Base-by-base conservation (phyloP, 176 grass and related monocot genomes). In the Otatea glauca region DNA sequence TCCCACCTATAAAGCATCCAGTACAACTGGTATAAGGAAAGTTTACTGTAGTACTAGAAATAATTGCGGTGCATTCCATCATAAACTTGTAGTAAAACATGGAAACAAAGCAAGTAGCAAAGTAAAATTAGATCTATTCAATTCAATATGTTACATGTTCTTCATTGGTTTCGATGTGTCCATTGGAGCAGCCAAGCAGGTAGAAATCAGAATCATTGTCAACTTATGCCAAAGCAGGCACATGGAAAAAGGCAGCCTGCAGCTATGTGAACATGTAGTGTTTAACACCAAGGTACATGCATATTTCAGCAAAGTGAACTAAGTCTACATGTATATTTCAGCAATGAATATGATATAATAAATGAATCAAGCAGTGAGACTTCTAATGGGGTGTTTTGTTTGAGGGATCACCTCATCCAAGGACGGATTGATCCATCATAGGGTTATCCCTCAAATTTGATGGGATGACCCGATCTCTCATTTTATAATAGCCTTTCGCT, bases 1-100 rank as follows among this genome's bases (percentile, higher is more conserved):
- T 95, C 96, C 96, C 96, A 98, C 96, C 96, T 98, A 82, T 38
- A 81, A 35, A 80, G 34, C 21, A 75, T 72, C 39, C 23, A 86
- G 66, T 59, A 81, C 20, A 67, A 71, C 18, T 29, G n/a, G 34
- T 47, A 77, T 59, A 72, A 80, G 77, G 3, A 54, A 64, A 81
- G 1, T 61, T 49, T 43, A 65, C 24, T 83, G 79, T 47, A 63
- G 71, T 41, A 73, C 29, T 25, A 74, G 21, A 76, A 77, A 79
- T 43, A 50, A 84, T 15, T 4, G 0, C 18, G 38, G 4, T 56
- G 10, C 9, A 20, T 72, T 78, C 35, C 64, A 67, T 29, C 63
- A 60, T 62, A 21, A 76, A 58, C 13, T 59, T 71, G 61, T 47
- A 71, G 24, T 43, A 21, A 78, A 42, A 58, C 44, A 72, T 15